Base-by-base conservation (phyloP, 2,329 filamentous ascomycete genomes). In the Fusarium lateritium region DNA sequence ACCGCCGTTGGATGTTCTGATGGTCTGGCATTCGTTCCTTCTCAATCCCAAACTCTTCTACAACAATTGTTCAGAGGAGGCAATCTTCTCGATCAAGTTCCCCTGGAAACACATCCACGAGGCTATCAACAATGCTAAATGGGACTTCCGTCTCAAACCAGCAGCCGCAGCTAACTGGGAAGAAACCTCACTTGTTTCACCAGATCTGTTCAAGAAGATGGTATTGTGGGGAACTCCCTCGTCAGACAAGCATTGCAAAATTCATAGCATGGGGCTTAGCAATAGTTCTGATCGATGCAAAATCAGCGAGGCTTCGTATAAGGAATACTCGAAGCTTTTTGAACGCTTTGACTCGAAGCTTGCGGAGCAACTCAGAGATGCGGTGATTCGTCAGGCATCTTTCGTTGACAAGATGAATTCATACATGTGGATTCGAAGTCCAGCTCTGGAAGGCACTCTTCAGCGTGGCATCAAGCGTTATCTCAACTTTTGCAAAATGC, bases 341-440 rank as follows among this genome's bases (percentile, higher is more conserved):
- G 4, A 13, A 0, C 15, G 6, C 0, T 45, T 38, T 3, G 26
- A 44, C 3, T 24, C 36, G 0, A 13, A 10, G 2, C 13, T 65
- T 4, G 61, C 46, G 2, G 34, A 33, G 3, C 22, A 72, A 6
- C 73, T 80, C 13, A 54, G 69, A 2, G 76, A 74, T 14, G 77
- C 77, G 24, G 79, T 83, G 36, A 53, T 70, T 14, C 79, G 81
- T 2, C 81, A 83, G 61, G 69, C 70, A 17, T 56, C 68, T 14
- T 83, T 83, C 53, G 75, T 79, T 51, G 74, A 79, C 31, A 83
- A 83, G 73, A 83, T 83, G 80, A 71, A 77, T 46, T 51, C 49
- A 0, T 72, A 77, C 46, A 75, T 80, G 38, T 83, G 81, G 81
- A 77, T 82, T 17, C 74, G 77, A 11, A 79, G 78, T 33, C 80